Evolutionary conservation across 208 protist genomes (phyloP).

Genomic region (Leishmania lainsoni): DNA sequence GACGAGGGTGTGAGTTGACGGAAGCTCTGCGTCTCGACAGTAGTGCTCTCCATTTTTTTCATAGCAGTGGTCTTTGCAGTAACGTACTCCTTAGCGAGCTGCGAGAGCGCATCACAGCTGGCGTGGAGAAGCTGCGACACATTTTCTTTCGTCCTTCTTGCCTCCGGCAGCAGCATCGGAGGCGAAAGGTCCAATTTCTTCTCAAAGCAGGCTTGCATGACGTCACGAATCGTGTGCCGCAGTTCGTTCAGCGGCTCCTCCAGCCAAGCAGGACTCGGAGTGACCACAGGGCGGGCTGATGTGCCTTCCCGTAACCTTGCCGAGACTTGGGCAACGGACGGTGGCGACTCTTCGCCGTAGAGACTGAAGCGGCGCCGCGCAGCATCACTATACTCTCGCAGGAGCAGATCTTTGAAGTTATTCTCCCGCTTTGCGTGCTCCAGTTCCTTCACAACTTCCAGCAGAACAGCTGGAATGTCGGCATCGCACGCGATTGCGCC

Average conservation of each 20-base stretch:
- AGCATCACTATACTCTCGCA: constrained; percentile 52
- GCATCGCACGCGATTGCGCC: constrained; percentile 34
- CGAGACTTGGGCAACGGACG: constrained; percentile 25
- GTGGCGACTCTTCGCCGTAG: constrained; percentile 45
- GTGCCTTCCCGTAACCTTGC: constrained; percentile 14
- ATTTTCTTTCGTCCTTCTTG: constrained; percentile 10
- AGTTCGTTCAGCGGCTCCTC: constrained; percentile 27
- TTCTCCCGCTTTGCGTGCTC: constrained; percentile 50
- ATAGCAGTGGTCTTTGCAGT: constrained; percentile 8
- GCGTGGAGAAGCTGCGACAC: constrained; percentile 14
- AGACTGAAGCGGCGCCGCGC: constrained; percentile 40
- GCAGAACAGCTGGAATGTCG: constrained; percentile 44
- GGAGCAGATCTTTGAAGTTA: constrained; percentile 43
- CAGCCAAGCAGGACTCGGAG: constrained; percentile 19
- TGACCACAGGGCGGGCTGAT: not conserved
- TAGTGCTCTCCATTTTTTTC: constrained; percentile 1
- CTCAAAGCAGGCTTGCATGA: constrained; percentile 10
- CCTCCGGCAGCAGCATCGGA: constrained; percentile 18
- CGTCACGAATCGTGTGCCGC: not conserved
- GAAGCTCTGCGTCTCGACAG: not conserved
- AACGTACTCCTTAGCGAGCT: constrained; percentile 17
- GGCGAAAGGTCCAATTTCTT: constrained; percentile 10
- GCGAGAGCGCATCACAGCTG: constrained; percentile 1
- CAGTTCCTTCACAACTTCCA: constrained; percentile 53
- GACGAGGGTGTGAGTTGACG: constrained; percentile 9